Base-by-base conservation (phyloP, 225 moss, liverwort and hornwort genomes). In the Thuidium tamariscinum region DNA sequence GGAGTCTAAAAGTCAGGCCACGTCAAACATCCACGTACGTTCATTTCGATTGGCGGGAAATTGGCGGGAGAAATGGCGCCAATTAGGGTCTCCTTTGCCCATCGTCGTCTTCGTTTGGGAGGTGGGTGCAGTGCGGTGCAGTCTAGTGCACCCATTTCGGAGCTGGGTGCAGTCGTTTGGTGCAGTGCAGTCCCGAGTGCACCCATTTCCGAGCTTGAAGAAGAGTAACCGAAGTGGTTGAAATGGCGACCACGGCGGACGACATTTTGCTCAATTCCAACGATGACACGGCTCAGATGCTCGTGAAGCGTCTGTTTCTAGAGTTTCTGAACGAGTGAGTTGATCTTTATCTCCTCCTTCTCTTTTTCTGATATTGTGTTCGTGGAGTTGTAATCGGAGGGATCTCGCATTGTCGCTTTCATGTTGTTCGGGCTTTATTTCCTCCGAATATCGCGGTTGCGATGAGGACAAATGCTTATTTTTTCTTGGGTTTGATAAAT, bases 291-390 rank as follows among this genome's bases (percentile, higher is more conserved):
- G 94, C 94, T 1, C 87, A 89, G 42, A 62, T 89, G 52, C 83
- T 91, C 63, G 93, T 94, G 83, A 91, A 89, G 89, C 90, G 92
- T 39, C 59, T 83, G 30, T 93, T 93, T 61, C 75, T 94, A 66
- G 93, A 94, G 5, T 94, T 94, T 74, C 91, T 94, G 4, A 93
- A 93, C 79, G 90, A 85, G 94, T 94, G 84, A 92, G 94, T 37
- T 37, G 49, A 17, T 52, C 72, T 37, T 30, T 62, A 37, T 49
- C 19, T 61, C 56, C 57, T 61, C 37, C 8, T 29, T 56, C 60
- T 29, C 74, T 16, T 11, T 61, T 64, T 72, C 17, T 46, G 27
- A 30, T 16, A 51, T 66, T 59, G 48, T 18, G n/a, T 42, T n/a
- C 29, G 15, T 46, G 62, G 26, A 52, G 46, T 61, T 22, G 25